phyloP scores from a whole-genome alignment of 2,329 filamentous ascomycete genomes.

The Aspergillus ustus region DNA sequence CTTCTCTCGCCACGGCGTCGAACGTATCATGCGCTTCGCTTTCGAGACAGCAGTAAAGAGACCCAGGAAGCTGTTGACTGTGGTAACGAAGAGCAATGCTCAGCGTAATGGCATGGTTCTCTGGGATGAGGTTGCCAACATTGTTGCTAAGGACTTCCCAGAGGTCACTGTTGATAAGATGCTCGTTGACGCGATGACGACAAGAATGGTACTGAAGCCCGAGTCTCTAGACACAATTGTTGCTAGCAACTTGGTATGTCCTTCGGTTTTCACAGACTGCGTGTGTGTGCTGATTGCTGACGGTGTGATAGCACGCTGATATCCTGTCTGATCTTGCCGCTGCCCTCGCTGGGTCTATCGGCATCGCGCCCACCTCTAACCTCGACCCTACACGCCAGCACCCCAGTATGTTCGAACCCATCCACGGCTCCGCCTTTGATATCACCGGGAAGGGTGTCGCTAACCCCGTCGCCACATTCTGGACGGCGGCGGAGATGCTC shows the following conservation, averaged over 20 bases:
- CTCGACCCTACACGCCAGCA: constrained; percentile 66
- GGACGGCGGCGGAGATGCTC: constrained; percentile 72
- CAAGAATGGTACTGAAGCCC: constrained; percentile 66
- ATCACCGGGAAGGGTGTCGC: constrained; percentile 65
- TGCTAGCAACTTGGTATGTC: constrained; percentile 59
- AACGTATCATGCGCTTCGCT: constrained; percentile 65
- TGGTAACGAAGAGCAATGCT: constrained; percentile 70
- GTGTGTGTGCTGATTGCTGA: constrained; percentile 2
- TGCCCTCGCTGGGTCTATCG: constrained; percentile 71
- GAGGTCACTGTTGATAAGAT: constrained; percentile 68
- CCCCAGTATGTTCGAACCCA: constrained; percentile 67
- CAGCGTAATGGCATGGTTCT: constrained; percentile 71
- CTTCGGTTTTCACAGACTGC: neutral
- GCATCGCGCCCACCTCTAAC: constrained; percentile 72
- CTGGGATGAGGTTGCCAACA: constrained; percentile 66
- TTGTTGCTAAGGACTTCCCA: constrained; percentile 61
- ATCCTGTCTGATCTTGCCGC: constrained; percentile 74
- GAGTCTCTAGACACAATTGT: constrained; percentile 66
- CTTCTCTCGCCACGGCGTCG: constrained; percentile 65
- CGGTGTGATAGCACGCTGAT: constrained; percentile 55
- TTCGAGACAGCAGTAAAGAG: constrained; percentile 64
- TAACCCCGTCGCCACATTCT: constrained; percentile 69
- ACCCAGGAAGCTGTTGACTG: constrained; percentile 62
- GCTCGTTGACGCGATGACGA: constrained; percentile 70
- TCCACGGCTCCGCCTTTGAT: constrained; percentile 67